Evolutionary conservation across 2,329 filamentous ascomycete genomes (phyloP).

Genomic region (Aureobasidium sp.): DNA sequence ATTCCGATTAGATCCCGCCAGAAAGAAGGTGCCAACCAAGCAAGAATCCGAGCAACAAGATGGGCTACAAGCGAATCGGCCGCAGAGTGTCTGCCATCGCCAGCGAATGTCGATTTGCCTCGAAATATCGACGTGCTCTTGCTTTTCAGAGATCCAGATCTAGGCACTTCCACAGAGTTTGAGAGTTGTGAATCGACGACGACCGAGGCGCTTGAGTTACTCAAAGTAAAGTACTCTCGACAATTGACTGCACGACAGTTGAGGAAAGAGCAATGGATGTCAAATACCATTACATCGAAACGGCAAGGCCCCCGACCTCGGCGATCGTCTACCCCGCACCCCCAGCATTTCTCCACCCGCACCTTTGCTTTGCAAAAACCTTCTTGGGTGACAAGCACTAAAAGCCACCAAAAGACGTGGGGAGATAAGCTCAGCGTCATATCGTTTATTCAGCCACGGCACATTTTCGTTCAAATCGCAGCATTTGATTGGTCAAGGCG

Average conservation of each 20-base stretch:
- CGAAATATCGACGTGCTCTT: neutral
- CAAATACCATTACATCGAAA: neutral
- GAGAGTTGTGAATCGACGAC: neutral
- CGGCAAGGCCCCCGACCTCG: neutral
- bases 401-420: neutral
- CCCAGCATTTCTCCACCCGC: neutral
- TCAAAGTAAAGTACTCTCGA: neutral
- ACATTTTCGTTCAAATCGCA: neutral
- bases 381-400: neutral
- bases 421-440: constrained; percentile 1
- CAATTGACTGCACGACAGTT: neutral
- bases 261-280: neutral
- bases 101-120: neutral
- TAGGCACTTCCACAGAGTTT: neutral
- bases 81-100: neutral
- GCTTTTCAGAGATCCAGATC: neutral
- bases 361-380: neutral
- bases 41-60: too few species aligned
- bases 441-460: neutral
- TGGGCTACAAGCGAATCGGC: neutral
- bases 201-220: neutral
- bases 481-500: neutral
- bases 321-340: neutral
- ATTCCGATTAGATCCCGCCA: too few species aligned
- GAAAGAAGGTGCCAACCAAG: neutral